Evolutionary conservation across 148 eudicot species (phyloP), one percentile per base, ranked within the genome.

Genomic region (Vaccinium myrtillus): DNA sequence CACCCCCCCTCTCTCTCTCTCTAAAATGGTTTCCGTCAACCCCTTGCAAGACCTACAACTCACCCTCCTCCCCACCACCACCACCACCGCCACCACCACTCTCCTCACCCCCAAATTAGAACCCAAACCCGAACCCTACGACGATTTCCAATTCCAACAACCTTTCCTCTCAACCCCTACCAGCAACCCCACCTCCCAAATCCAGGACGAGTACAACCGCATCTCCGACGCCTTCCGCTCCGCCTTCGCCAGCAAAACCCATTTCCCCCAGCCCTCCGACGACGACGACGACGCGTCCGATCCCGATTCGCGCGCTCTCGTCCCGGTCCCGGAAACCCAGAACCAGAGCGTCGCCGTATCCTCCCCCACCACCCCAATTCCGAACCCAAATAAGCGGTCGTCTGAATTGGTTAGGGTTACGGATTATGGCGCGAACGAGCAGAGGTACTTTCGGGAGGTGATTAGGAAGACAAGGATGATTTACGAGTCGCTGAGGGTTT

Each of bases 391-490:
- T 11, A 65, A 85, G 84, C 88, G 98, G 54, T 90, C 93, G 1
- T 84, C 85, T 65, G 95, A 94, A 91, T 56, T 95, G 48, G 98
- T 92, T 7, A 80, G 98, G 50, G 93, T 94, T 5, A 86, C 88
- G 10, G 85, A 91, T 77, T 74, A 90, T 0, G 87, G 89, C 32
- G 51, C 78, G 1, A 90, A 89, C 54, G 94, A 94, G 76, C 86
- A 84, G 69, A 86, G 88, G 50, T 92, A 89, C 67, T 90, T 89
- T 56, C 87, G 93, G 1, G 94, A 91, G 50, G 61, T 85, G 8
- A 89, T 95, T n/a, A 85, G 95, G 63, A 86, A 86, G 2, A 90
- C 98, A 1, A 82, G 97, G 48, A 91, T 94, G 91, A 12, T 90
- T 0, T 95, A 90, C 32, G 93, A 93, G 30, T 88, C 98, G 6